Evolutionary conservation across 306 rosid genomes (phyloP), one percentile per base, ranked within the genome.

Genomic region (Malus asiatica): DNA sequence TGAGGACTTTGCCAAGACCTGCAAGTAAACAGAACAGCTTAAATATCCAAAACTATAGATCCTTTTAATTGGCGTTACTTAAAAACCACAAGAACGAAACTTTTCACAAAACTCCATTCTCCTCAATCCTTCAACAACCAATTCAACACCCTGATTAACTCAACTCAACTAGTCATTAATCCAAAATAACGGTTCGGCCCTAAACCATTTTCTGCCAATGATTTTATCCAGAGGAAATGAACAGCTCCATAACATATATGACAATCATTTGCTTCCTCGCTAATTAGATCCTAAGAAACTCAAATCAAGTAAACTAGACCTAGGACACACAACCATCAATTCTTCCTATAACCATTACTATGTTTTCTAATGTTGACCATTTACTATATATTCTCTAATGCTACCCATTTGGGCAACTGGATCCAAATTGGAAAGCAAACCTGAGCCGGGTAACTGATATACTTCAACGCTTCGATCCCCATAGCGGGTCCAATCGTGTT

Each of bases 401-500:
- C 62, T 35, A 46, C 9, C 18, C 52, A 73, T 57, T 15, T 32
- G 68, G 42, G 10, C 8, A 32, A 33, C 32, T 59, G 4, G 18
- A 19, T 42, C 77, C 64, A n/a, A 20, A 25, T 23, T n/a, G 59
- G 65, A 22, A 59, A 77, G 63, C 84, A 81, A 78, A 77, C 99
- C 97, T 95, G 99, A 19, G 99, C 99, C 35, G 99, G 99, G 76
- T 95, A 96, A 77, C 98, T 96, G 66, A 96, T 92, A 87, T 92
- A 96, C 84, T 92, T 96, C 71, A 96, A 84, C 42, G 99, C 98
- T 85, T 96, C 97, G 68, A 96, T 96, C 78, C 99, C 99, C 99
- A 96, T 96, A 46, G 99, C 99, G 5, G 99, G 99, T 79, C 99
- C 99, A 82, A 96, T 96, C 20, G 99, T 92, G 60, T 96, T 96